Evolutionary conservation across 768 basidiomycete species (phyloP).

Genomic region (Ephemerocybe angulata): DNA sequence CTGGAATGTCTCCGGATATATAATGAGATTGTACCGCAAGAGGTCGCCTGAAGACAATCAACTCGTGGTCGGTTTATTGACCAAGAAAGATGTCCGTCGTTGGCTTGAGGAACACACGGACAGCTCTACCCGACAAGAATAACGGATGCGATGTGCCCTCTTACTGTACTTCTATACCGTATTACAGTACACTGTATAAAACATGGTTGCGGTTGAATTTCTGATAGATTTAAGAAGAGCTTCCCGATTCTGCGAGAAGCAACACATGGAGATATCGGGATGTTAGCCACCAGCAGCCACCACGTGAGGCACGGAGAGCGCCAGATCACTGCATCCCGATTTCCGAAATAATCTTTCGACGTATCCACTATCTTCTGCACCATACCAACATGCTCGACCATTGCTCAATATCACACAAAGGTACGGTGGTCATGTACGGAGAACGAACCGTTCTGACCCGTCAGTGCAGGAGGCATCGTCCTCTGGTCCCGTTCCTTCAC

Average conservation of each 20-base stretch:
- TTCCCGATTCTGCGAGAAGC: too few species aligned
- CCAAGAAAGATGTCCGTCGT: slow-evolving; percentile 74
- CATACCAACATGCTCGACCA: slow-evolving; percentile 75
- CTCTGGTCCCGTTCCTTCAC: slow-evolving; percentile 96
- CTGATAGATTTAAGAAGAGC: too few species aligned
- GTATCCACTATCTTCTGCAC: not conserved
- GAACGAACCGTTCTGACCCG: not conserved
- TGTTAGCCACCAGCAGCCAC: not conserved
- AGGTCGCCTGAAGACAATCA: slow-evolving; percentile 43
- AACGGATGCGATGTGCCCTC: too few species aligned
- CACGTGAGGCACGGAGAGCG: not conserved
- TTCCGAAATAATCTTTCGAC: not conserved
- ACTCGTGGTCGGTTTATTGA: slow-evolving; percentile 55
- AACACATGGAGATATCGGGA: not conserved
- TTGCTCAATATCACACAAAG: slow-evolving; percentile 93
- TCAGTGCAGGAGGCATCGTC: slow-evolving; percentile 73
- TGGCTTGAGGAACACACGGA: slow-evolving; percentile 66
- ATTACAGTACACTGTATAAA: too few species aligned
- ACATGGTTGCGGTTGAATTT: too few species aligned
- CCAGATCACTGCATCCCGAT: not conserved
- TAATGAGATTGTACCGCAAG: slow-evolving; percentile 75
- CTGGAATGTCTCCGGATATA: slow-evolving; percentile 77
- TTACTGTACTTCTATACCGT: too few species aligned
- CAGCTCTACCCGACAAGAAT: not conserved
- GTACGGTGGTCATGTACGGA: slow-evolving; percentile 56